Conservation (phyloP, 305 asterid genomes). For the Striga hermonthica region DNA sequence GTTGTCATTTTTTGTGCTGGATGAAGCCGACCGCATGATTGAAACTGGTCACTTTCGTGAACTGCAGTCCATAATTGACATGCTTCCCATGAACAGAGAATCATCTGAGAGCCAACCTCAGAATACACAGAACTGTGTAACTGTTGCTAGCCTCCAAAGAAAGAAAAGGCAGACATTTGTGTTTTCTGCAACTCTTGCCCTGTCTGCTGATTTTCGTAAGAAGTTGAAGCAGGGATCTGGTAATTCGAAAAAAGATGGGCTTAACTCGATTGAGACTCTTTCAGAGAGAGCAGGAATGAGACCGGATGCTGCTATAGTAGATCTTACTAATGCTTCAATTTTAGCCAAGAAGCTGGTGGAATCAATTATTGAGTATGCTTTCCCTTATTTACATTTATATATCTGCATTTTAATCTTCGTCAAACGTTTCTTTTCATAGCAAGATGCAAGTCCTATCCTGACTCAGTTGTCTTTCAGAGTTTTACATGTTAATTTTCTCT, state of each 20-base stretch:
- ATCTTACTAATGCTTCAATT: conserved; percentile 89
- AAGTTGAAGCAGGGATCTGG: conserved; percentile 78
- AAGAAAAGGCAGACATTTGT: conserved; percentile 96
- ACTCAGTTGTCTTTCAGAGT: conserved; percentile 9
- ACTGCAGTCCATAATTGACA: conserved; percentile 88
- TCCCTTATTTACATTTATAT: conserved; percentile 21
- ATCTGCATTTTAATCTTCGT: conserved; percentile 14
- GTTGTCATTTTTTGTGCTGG: conserved; percentile 92
- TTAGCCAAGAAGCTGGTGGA: conserved; percentile 76
- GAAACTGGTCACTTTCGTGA: conserved; percentile 94
- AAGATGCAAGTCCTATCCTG: conserved; percentile 8
- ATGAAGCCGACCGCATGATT: conserved; percentile 99
- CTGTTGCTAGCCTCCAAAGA: conserved; percentile 61
- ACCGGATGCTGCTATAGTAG: conserved; percentile 74
- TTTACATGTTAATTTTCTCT: conserved; percentile 18
- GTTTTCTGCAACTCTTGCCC: conserved; percentile 95
- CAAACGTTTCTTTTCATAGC: conserved; percentile 14
- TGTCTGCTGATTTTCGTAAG: conserved; percentile 84
- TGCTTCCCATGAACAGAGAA: conserved; percentile 76
- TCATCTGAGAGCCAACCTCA: conserved; percentile 50
- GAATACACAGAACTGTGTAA: conserved; percentile 57
- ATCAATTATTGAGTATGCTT: conserved; percentile 85
- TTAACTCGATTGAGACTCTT: conserved; percentile 80
- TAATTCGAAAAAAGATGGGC: conserved; percentile 53
- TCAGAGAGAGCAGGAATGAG: conserved; percentile 96